These are phyloP conservation scores for Eucommia ulmoides DNA, from an alignment of 257 asterid species.

Conservation along the genomic window DNA sequence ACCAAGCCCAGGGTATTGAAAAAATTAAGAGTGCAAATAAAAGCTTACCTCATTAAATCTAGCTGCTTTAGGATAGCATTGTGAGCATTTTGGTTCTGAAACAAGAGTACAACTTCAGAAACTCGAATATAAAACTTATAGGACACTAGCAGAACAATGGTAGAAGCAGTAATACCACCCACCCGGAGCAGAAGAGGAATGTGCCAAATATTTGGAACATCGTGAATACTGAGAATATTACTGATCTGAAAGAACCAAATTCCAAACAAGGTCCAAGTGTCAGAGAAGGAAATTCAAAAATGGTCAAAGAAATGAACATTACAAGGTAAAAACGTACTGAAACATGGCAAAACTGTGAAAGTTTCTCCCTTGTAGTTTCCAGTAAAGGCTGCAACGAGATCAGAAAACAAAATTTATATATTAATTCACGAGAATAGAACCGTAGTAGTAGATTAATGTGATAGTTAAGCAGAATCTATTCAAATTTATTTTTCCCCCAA, in stretches of 20 bases:
- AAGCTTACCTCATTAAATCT: constrained; percentile 44
- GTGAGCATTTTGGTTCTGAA: constrained; percentile 83
- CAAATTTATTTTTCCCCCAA: no score
- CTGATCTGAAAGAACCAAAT: constrained; percentile 28
- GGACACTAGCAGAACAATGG: neutral
- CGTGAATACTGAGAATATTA: constrained; percentile 64
- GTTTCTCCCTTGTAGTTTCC: constrained; percentile 65
- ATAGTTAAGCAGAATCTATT: no score
- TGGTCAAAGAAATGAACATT: constrained; percentile 3
- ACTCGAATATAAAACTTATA: constrained; percentile 5
- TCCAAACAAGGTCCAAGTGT: neutral
- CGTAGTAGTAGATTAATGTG: neutral
- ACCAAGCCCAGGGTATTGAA: no score
- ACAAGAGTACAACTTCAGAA: constrained; percentile 13
- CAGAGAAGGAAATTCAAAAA: constrained; percentile 2
- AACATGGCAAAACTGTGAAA: constrained; percentile 93
- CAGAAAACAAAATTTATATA: constrained; percentile 7
- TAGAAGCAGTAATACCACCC: constrained; percentile 12
- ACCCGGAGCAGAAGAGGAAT: constrained; percentile 82
- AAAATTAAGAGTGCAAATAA: neutral
- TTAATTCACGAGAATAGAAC: neutral
- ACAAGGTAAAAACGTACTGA: constrained; percentile 31
- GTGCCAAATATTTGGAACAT: constrained; percentile 95
- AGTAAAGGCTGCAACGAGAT: constrained; percentile 58
- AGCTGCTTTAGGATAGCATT: constrained; percentile 67